Base-by-base conservation (phyloP, 441 rosid species). In the Corymbia calophylla region DNA sequence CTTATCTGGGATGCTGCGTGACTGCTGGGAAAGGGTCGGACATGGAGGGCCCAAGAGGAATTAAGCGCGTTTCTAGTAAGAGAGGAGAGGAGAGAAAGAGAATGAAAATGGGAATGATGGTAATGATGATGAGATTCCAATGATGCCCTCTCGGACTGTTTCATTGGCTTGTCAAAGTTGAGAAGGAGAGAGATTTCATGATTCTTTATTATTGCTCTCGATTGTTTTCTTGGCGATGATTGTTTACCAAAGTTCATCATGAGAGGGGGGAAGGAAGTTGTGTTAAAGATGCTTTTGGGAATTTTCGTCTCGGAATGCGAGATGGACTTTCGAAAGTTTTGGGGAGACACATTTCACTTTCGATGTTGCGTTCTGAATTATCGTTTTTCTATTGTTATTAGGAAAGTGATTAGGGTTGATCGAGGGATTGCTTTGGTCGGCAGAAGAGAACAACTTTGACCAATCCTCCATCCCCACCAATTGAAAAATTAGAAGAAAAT, bases 121-220 rank as follows among this genome's bases (percentile, higher is more conserved):
- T 88, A 47, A 91, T 93, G 87, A 89, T 91, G 80, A 53, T 89
- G 47, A 23, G 88, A 87, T 87, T 54, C 85, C 62, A 56, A 87
- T 35, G 84, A 64, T 89, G 55, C 48, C 82, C 21, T 86, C 19
- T 80, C 31, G 6, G 31, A 89, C 88, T 89, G 88, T 89, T 89
- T 86, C 44, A 89, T 89, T 53, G 88, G 88, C 88, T 62, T 66
- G 66, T 66, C 88, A 66, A 89, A 53, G 44, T 35, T 51, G 51
- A 77, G 51, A n/a, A 66, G 80, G 44, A 21, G 84, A 77, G 84
- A 77, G 44, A 39, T 39, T 39, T 77, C 84, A 77, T 77, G 84
- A 77, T 77, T 77, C 44, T 23, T 44, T 77, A 77, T 77, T 77
- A 44, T 13, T 25, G 84, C 84, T 44, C 84, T 77, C 84, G 84